Percentiles rank a stretch among this genome's conserved stretches.
Conservation (phyloP, 306 rosid genomes). For the Acacia confusa region DNA sequence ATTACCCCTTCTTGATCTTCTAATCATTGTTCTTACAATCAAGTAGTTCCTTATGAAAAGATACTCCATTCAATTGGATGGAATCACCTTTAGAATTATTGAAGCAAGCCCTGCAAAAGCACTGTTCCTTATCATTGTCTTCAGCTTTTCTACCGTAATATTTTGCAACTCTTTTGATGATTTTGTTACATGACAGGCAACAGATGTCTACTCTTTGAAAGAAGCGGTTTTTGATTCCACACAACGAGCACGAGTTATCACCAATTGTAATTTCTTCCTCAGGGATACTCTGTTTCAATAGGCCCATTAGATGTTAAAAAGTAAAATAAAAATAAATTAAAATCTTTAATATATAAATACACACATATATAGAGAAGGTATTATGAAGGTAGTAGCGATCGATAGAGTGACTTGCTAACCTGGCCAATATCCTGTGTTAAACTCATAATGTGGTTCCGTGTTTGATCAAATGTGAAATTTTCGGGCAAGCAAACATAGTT, state of each 20-base stretch:
- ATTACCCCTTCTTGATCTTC: slow-evolving; percentile 48
- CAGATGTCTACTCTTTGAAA: slow-evolving; percentile 40
- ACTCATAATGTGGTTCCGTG: slow-evolving; percentile 44
- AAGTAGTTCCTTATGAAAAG: slow-evolving; percentile 46
- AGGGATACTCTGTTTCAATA: too few species aligned
- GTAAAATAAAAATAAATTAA: neutral
- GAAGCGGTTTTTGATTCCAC: slow-evolving; percentile 33
- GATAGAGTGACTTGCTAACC: slow-evolving; percentile 28
- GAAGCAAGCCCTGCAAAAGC: slow-evolving; percentile 48
- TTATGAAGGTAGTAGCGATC: too few species aligned
- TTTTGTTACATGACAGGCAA: slow-evolving; percentile 43
- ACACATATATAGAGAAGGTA: neutral
- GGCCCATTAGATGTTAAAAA: neutral
- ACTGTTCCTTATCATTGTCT: slow-evolving; percentile 30
- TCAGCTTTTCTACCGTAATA: slow-evolving; percentile 43
- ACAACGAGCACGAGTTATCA: slow-evolving; percentile 49
- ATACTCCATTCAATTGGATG: slow-evolving; percentile 39
- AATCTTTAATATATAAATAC: too few species aligned
- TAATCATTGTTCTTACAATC: slow-evolving; percentile 36
- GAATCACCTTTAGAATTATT: slow-evolving; percentile 35
- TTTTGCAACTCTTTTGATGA: slow-evolving; percentile 34
- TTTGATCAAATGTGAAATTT: slow-evolving; percentile 33
- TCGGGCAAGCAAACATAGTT: slow-evolving; percentile 37
- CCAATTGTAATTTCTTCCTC: too few species aligned
- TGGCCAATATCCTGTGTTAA: slow-evolving; percentile 34